Conservation (phyloP, 2,329 filamentous ascomycete species). For the Aspergillus fischeri region DNA sequence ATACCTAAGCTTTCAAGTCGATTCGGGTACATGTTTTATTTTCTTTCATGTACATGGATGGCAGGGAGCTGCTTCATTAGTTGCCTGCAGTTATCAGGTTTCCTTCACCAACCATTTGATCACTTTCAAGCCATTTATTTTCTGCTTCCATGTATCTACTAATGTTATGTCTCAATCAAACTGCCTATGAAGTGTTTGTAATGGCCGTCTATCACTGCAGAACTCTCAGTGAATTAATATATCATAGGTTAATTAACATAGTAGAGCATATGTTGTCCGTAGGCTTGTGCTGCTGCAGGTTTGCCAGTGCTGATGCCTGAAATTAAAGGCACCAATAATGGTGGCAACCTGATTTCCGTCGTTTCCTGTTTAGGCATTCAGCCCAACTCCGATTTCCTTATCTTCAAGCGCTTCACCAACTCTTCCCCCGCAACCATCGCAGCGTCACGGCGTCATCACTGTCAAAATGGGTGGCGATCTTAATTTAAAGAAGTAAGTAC, state of each 20-base stretch:
- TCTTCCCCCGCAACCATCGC: neutral
- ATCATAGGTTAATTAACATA: conserved; percentile 1
- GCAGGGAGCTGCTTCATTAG: neutral
- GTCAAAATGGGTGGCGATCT: conserved; percentile 86
- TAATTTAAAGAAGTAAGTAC: conserved; percentile 73
- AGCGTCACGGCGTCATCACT: neutral
- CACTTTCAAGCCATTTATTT: conserved; percentile 8
- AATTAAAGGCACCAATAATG: neutral
- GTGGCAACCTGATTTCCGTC: neutral
- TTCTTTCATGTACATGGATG: neutral
- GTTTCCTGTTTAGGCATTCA: neutral
- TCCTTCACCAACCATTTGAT: conserved; percentile 8
- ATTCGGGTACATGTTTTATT: neutral
- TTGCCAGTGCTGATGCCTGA: neutral
- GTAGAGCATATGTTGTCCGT: conserved; percentile 5
- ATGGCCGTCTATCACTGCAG: neutral
- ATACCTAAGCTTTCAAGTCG: neutral
- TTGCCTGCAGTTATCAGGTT: neutral
- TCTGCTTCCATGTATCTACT: conserved; percentile 19
- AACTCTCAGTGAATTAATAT: conserved; percentile 6
- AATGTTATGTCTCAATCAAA: conserved; percentile 3
- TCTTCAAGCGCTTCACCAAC: neutral
- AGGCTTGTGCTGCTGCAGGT: neutral
- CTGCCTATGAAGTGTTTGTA: neutral
- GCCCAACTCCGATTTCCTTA: neutral